phyloP scores from a whole-genome alignment of 2,329 filamentous ascomycete genomes.

The Arthrobotrys conoides region DNA sequence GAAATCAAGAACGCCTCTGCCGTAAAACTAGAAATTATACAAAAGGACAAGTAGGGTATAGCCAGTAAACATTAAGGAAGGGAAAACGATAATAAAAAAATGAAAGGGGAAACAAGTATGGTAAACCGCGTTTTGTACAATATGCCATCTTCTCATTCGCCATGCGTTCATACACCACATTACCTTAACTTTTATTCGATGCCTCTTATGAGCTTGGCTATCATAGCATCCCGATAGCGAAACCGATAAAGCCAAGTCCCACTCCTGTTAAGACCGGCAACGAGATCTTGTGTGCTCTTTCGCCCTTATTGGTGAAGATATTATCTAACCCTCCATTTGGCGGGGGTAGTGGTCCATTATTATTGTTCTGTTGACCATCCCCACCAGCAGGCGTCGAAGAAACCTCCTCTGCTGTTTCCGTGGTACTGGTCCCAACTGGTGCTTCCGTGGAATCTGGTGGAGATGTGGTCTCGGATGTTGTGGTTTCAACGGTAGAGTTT shows the following conservation, averaged over 20 bases:
- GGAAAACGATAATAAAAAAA: neutral
- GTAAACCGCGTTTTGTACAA: neutral
- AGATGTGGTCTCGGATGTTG: constrained; percentile 14
- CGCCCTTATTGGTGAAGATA: constrained; percentile 46
- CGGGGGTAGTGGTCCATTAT: constrained; percentile 41
- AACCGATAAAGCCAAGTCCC: constrained; percentile 30
- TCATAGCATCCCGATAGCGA: constrained; percentile 37
- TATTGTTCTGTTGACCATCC: constrained; percentile 10
- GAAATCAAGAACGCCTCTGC: constrained; percentile 9
- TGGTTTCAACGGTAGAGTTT: constrained; percentile 5
- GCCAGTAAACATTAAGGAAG: neutral
- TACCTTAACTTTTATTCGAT: constrained; percentile 6
- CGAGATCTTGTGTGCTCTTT: neutral
- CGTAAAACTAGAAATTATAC: constrained; percentile 25
- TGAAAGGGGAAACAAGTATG: neutral
- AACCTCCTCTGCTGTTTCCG: neutral
- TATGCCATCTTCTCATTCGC: neutral
- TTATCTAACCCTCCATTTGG: constrained; percentile 55
- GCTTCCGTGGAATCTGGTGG: constrained; percentile 1
- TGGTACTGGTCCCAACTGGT: constrained; percentile 6
- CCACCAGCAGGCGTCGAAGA: constrained; percentile 23
- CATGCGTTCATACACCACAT: neutral
- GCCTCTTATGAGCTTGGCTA: neutral
- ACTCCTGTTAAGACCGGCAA: constrained; percentile 2
- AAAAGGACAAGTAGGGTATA: constrained; percentile 17